Conservation (phyloP, 805 yeast genomes). For the Yarrowia sp. region DNA sequence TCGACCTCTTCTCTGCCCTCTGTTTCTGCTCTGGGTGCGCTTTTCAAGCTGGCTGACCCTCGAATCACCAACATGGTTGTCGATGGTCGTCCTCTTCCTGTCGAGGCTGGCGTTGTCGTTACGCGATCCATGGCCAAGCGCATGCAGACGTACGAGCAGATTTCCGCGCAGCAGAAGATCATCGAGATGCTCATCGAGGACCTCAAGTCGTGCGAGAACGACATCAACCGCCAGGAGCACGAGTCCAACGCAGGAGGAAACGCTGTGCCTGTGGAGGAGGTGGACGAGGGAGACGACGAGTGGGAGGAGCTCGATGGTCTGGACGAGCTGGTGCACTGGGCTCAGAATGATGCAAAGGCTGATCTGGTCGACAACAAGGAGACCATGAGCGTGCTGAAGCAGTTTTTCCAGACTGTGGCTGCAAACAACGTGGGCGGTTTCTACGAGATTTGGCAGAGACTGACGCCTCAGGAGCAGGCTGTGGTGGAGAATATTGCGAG, state of each 20-base stretch:
- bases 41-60: conserved; percentile 59
- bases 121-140: conserved; percentile 80
- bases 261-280: conserved; percentile 25
- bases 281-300: conserved; percentile 41
- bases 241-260: conserved; percentile 27
- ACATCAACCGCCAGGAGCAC: conserved; percentile 35
- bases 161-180: conserved; percentile 70
- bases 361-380: conserved; percentile 9
- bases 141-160: conserved; percentile 48
- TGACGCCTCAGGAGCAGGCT: not conserved
- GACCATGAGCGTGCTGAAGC: conserved; percentile 7
- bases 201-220: conserved; percentile 58
- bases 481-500: conserved; percentile 15
- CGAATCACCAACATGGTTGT: conserved; percentile 55
- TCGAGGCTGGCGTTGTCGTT: conserved; percentile 59
- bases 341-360: conserved; percentile 21
- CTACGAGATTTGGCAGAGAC: conserved; percentile 24
- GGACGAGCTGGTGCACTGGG: conserved; percentile 33
- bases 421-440: conserved; percentile 26
- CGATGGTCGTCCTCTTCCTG: conserved; percentile 72
- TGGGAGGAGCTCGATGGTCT: conserved; percentile 39
- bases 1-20: conserved; percentile 38
- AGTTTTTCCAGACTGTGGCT: conserved; percentile 30
- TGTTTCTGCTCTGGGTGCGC: conserved; percentile 66
- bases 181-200: conserved; percentile 69